These are phyloP conservation scores for Solanum hybrid DNA, from an alignment of 305 asterid genomes.

Conservation along the genomic window DNA sequence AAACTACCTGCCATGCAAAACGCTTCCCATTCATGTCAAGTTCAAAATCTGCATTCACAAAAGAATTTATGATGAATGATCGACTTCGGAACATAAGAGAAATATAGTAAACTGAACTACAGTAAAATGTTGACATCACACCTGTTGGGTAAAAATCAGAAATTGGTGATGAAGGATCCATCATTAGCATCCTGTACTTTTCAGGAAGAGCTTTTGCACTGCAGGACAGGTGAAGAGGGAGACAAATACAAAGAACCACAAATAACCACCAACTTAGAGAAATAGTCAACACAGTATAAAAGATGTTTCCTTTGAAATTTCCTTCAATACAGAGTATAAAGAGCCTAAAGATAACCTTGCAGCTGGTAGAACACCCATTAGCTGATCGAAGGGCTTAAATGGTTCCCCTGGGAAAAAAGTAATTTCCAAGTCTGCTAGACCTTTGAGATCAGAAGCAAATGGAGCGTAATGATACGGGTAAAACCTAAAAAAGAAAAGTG, in stretches of 20 bases:
- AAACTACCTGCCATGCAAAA: slow-evolving; percentile 91
- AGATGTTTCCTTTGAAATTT: neutral
- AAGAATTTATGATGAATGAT: slow-evolving; percentile 9
- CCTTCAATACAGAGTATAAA: neutral
- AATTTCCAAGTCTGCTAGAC: slow-evolving; percentile 71
- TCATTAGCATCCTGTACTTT: slow-evolving; percentile 72
- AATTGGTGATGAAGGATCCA: slow-evolving; percentile 83
- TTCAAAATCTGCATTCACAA: slow-evolving; percentile 57
- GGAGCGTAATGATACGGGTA: slow-evolving; percentile 99
- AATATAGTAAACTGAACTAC: neutral
- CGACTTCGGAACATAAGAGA: slow-evolving; percentile 14
- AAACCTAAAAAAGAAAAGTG: slow-evolving; percentile 50
- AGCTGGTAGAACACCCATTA: slow-evolving; percentile 94
- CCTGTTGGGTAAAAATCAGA: slow-evolving; percentile 75
- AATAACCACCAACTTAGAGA: neutral
- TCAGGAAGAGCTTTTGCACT: slow-evolving; percentile 89
- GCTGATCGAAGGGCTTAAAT: slow-evolving; percentile 97
- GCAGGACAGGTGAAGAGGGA: slow-evolving; percentile 14
- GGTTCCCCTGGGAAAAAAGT: slow-evolving; percentile 86
- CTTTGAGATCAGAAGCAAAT: slow-evolving; percentile 91
- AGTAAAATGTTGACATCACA: slow-evolving; percentile 29
- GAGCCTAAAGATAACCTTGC: slow-evolving; percentile 52
- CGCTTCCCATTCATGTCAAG: slow-evolving; percentile 98
- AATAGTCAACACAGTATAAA: neutral
- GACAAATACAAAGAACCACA: slow-evolving; percentile 1